Conservation (phyloP, 2,329 filamentous ascomycete genomes). For the Ceratocystis albifundus region DNA sequence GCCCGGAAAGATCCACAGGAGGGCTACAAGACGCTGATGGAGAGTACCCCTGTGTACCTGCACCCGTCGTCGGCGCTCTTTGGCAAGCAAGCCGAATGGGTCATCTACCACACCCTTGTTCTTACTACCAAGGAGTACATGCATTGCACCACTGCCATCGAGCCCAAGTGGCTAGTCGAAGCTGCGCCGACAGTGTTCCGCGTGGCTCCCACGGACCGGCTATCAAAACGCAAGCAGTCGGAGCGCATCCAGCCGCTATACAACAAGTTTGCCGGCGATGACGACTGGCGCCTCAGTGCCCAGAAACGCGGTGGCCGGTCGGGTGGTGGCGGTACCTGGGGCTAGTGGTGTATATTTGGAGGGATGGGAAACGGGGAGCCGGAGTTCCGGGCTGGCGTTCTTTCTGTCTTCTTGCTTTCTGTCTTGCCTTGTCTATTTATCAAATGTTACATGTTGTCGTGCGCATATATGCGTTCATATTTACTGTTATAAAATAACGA, state of each 20-base stretch:
- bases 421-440: conserved; percentile 7
- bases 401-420: neutral
- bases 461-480: conserved; percentile 3
- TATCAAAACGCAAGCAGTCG: conserved; percentile 85
- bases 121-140: conserved; percentile 97
- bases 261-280: conserved; percentile 81
- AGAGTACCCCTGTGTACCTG: conserved; percentile 88
- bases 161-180: conserved; percentile 88
- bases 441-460: neutral
- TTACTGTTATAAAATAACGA: conserved; percentile 1
- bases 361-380: neutral
- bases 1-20: conserved; percentile 92
- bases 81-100: conserved; percentile 91
- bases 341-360: conserved; percentile 34
- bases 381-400: neutral
- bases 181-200: conserved; percentile 99
- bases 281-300: conserved; percentile 87
- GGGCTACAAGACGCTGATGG: conserved; percentile 93
- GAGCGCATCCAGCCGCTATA: conserved; percentile 93
- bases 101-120: conserved; percentile 83
- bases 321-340: conserved; percentile 84
- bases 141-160: conserved; percentile 85
- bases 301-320: conserved; percentile 76
- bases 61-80: conserved; percentile 88
- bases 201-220: conserved; percentile 72